phyloP scores from a whole-genome alignment of 495 filamentous ascomycete genomes.

The Tuber indicum region DNA sequence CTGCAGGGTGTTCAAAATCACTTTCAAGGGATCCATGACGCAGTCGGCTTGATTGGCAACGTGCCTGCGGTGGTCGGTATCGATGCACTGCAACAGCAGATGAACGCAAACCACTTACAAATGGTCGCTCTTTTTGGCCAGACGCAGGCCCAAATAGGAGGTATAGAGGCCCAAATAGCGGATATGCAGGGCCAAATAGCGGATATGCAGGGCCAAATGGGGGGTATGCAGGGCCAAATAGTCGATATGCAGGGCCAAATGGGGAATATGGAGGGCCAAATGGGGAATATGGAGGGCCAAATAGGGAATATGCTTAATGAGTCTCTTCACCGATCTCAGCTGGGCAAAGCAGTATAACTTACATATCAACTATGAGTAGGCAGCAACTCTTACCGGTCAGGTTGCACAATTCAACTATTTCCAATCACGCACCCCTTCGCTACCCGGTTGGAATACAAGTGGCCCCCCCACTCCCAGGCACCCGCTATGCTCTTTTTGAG shows the following conservation, averaged over 20 bases:
- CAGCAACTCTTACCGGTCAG: conserved; percentile 17
- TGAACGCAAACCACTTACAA: conserved; percentile 4
- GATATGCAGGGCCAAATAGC: too few species aligned
- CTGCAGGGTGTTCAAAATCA: too few species aligned
- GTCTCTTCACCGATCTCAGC: neutral
- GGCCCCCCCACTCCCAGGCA: conserved; percentile 7
- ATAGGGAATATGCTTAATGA: neutral
- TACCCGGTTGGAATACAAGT: conserved; percentile 11
- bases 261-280: too few species aligned
- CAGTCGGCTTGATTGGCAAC: conserved; percentile 13
- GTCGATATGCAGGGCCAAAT: accelerated
- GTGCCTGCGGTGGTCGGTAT: conserved; percentile 9
- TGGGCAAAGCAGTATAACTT: neutral
- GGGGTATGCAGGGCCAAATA: too few species aligned
- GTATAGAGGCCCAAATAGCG: too few species aligned
- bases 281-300: too few species aligned
- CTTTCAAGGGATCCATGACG: conserved; percentile 3
- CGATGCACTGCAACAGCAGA: conserved; percentile 1
- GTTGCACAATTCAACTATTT: conserved; percentile 10
- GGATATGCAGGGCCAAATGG: too few species aligned
- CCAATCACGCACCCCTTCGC: conserved; percentile 14
- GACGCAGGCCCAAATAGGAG: too few species aligned
- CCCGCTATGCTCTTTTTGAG: neutral
- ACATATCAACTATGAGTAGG: conserved; percentile 6
- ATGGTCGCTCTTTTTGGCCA: conserved; percentile 6